Base-by-base conservation (phyloP, 768 basidiomycete genomes). In the Lactarius pseudohatsudake region DNA sequence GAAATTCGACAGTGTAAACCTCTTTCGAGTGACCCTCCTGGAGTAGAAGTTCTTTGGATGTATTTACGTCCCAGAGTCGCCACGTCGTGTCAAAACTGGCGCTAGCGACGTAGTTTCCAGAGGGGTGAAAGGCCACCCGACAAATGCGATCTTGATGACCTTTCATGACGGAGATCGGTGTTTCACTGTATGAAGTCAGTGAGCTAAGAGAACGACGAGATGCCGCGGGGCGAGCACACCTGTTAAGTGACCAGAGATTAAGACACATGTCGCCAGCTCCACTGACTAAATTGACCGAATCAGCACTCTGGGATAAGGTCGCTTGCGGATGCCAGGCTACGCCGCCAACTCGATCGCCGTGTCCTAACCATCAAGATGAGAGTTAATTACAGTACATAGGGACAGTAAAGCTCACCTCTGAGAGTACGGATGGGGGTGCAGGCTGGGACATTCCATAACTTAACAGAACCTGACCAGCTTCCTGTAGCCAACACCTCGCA, bases 1-100 rank as follows among this genome's bases (percentile, higher is more conserved):
- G 97, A 75, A 97, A 98, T 69, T 94, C 93, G n/a, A 99, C 83
- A 2, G 93, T 81, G 74, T 96, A 98, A 0, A 98, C 96, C 74
- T 97, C 96, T 74, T 95, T 96, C 4, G 94, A 94, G 74, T 99
- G 97, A 0, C 97, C 97, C 76, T 98, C 96, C 77, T 99, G 97
- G 13, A 96, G 77, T 34, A 96, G 78, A 13, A 99, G 75, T 72
- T 97, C 94, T 75, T 87, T 87, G 1, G 87, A 80, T 0, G 88
- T 91, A 60, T 83, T 82, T 16, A 94, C 89, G 76, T 99, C 96
- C 97, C 97, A 99, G 61, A 98, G 77, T 54, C 97, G 81, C 97
- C 97, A 99, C 32, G 96, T 92, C 18, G 93, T 96, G 76, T 99
- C 97, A 72, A 96, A 98, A 69, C 92, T 94, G 1, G 97, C 96